A percentile compares a stretch with the other conserved stretches of the same genome.
phyloP scores from a whole-genome alignment of 495 filamentous ascomycete species.

The Talaromyces stipitatus region DNA sequence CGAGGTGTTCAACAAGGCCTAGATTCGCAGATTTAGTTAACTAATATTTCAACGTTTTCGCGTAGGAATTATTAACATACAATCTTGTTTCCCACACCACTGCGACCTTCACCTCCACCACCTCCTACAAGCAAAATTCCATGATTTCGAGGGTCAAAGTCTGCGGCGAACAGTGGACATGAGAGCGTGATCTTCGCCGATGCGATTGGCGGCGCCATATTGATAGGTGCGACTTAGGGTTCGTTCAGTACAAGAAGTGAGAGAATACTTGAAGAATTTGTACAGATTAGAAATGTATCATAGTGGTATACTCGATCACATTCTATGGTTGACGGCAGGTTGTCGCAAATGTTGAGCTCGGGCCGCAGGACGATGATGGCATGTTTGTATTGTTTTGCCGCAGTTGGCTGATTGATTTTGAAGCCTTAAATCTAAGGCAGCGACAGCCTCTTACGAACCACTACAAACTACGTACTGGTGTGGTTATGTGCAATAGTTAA shows the following conservation, averaged over 20 bases:
- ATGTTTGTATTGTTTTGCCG: neutral
- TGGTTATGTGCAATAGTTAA: too few species aligned
- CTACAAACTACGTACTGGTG: too few species aligned
- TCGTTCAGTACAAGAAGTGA: neutral
- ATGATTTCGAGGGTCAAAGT: slow-evolving; percentile 77
- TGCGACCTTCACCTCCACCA: slow-evolving; percentile 78
- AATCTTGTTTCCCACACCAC: slow-evolving; percentile 87
- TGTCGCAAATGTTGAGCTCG: neutral
- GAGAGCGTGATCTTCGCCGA: slow-evolving; percentile 63
- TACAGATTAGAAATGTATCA: neutral
- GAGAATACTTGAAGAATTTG: too few species aligned
- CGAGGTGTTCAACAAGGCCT: slow-evolving; percentile 65
- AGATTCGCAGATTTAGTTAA: neutral
- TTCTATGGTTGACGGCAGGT: neutral
- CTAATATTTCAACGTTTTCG: slow-evolving; percentile 3
- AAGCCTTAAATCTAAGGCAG: neutral
- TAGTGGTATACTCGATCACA: neutral
- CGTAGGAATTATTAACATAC: slow-evolving; percentile 33
- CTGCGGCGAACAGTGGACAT: slow-evolving; percentile 85
- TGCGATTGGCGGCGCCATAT: slow-evolving; percentile 45
- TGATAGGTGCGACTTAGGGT: neutral
- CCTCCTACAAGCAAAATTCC: slow-evolving; percentile 76
- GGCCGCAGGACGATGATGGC: neutral
- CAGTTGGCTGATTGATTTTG: neutral
- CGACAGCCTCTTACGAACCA: neutral